These are phyloP conservation scores for Podaxis sp. DNA, from an alignment of 768 basidiomycete species.

Conservation along the genomic window DNA sequence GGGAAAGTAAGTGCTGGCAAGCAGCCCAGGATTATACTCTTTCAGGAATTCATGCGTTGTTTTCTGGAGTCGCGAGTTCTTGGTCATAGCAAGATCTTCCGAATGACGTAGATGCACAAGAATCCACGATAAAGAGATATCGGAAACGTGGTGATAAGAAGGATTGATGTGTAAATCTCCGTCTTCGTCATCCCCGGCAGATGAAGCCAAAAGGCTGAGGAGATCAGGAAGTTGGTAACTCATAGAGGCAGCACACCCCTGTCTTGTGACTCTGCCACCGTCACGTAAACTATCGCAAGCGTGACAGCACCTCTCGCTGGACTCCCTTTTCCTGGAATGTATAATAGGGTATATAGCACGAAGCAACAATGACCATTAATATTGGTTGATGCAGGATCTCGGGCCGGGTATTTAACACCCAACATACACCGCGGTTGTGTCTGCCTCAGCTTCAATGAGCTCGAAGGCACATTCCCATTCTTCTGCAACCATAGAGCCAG, in stretches of 20 bases:
- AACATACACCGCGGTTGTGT: background rate
- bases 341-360: no score
- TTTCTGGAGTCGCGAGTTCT: background rate
- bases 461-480: no score
- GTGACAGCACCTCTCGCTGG: no score
- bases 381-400: no score
- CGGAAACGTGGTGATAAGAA: background rate
- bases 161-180: constrained; percentile 10
- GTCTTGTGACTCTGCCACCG: no score
- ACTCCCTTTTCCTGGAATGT: no score
- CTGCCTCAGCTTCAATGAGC: no score
- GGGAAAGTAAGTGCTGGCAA: constrained; percentile 1
- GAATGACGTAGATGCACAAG: background rate
- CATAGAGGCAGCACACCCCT: background rate
- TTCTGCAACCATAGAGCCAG: no score
- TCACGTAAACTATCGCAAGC: no score
- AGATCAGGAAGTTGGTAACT: constrained; percentile 11
- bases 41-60: background rate
- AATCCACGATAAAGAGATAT: background rate
- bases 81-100: background rate
- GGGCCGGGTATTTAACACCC: background rate
- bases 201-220: background rate
- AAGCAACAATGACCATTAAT: no score
- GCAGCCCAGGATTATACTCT: constrained; percentile 8
- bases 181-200: background rate